Conservation (phyloP, 1,139 yeast species). For the Eremothecium sinecaudum region DNA sequence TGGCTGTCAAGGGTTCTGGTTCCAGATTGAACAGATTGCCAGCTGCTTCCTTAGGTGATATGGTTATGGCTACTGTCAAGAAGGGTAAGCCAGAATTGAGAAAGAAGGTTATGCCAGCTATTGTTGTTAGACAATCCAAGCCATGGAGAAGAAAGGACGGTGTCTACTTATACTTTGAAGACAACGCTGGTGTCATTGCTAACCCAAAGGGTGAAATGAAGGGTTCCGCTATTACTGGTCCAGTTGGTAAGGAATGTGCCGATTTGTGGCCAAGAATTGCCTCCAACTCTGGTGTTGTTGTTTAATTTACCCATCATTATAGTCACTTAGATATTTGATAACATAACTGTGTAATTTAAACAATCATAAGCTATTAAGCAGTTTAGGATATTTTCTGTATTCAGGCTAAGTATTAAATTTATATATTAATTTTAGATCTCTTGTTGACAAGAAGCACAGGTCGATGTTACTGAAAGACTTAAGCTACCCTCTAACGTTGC, state of each 20-base stretch:
- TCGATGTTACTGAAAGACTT: too few relatives aligned
- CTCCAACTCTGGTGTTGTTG: constrained; percentile 99
- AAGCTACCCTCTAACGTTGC: too few relatives aligned
- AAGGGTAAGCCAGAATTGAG: constrained; percentile 99
- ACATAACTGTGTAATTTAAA: constrained; percentile 10
- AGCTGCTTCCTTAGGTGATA: constrained; percentile 99
- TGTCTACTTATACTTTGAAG: constrained; percentile 99
- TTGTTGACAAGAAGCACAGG: too few relatives aligned
- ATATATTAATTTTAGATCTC: too few relatives aligned
- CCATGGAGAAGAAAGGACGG: constrained; percentile 99
- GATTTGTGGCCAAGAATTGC: constrained; percentile 99
- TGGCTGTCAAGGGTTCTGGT: constrained; percentile 99
- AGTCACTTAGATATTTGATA: constrained; percentile 8
- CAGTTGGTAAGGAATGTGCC: constrained; percentile 99
- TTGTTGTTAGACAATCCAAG: constrained; percentile 98
- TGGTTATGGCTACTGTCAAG: constrained; percentile 99
- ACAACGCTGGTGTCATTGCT: constrained; percentile 99
- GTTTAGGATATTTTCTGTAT: too few relatives aligned
- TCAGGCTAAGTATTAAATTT: too few relatives aligned
- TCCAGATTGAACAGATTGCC: constrained; percentile 99
- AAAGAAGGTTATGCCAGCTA: constrained; percentile 99
- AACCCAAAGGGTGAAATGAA: constrained; percentile 99
- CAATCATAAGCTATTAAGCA: constrained; percentile 7
- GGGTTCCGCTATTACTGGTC: constrained; percentile 99
- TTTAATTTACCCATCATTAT: constrained; percentile 40